phyloP scores from a whole-genome alignment of 345 rosid species.

The Syzygium grande region DNA sequence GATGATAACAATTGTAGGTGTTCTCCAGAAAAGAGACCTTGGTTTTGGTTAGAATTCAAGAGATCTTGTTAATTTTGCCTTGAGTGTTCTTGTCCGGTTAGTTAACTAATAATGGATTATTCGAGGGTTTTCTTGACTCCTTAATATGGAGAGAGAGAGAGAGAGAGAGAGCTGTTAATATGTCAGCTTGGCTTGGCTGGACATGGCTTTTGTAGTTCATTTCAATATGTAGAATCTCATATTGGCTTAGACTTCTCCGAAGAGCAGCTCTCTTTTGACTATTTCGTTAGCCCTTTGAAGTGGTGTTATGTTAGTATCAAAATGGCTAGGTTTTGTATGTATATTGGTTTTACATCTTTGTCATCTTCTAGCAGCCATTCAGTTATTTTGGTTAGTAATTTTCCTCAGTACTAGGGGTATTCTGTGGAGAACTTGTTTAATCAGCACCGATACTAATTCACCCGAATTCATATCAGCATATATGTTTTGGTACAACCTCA shows the following conservation, averaged over 20 bases:
- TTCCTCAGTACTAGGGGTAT: no score
- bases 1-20: not conserved
- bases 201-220: not conserved
- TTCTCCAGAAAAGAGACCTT: not conserved
- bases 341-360: no score
- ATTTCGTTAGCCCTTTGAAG: not conserved
- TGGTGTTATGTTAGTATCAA: not conserved
- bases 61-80: not conserved
- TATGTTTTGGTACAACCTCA: no score
- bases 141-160: no score
- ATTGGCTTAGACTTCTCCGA: not conserved
- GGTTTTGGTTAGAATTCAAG: not conserved
- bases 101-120: not conserved
- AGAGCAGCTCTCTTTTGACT: not conserved
- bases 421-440: no score
- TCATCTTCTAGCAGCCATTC: no score
- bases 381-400: no score
- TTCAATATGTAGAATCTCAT: not conserved
- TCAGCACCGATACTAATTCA: no score
- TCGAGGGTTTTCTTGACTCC: not conserved
- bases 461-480: no score
- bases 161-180: no score
- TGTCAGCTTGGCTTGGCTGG: not conserved
- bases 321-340: not conserved
- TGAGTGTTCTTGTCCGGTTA: not conserved